These are phyloP conservation scores for Boletus edulis DNA, from an alignment of 768 basidiomycete species.

Conservation along the genomic window DNA sequence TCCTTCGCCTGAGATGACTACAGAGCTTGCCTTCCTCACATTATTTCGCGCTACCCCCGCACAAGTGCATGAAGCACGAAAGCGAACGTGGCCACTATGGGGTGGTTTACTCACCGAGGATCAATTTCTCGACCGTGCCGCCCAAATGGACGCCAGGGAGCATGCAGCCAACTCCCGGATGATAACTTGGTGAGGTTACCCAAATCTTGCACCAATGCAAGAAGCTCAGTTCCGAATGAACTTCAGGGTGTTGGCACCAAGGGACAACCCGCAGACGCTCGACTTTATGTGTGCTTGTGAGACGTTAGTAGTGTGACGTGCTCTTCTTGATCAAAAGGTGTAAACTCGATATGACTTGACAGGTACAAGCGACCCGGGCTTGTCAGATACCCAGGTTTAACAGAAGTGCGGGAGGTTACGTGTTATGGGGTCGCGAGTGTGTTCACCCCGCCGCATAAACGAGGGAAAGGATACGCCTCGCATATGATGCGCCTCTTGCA, in stretches of 20 bases:
- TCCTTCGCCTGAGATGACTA: slow-evolving; percentile 1
- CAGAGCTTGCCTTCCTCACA: slow-evolving; percentile 31
- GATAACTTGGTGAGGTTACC: slow-evolving; percentile 45
- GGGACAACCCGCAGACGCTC: slow-evolving; percentile 46
- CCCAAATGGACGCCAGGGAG: slow-evolving; percentile 38
- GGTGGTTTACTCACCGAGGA: slow-evolving; percentile 41
- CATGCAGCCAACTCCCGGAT: slow-evolving; percentile 45
- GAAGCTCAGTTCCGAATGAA: background rate
- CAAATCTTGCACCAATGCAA: background rate
- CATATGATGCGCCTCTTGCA: slow-evolving; percentile 69
- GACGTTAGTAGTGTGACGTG: slow-evolving; percentile 45
- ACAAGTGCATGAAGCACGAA: slow-evolving; percentile 43
- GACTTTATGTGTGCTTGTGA: slow-evolving; percentile 61
- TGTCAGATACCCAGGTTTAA: slow-evolving; percentile 24
- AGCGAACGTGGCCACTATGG: slow-evolving; percentile 42
- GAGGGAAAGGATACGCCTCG: slow-evolving; percentile 54
- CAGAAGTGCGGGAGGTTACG: slow-evolving; percentile 31
- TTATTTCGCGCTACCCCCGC: slow-evolving; percentile 47
- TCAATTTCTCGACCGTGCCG: slow-evolving; percentile 45
- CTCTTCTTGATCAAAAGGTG: slow-evolving; percentile 1
- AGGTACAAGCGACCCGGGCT: slow-evolving; percentile 37
- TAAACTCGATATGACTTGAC: background rate
- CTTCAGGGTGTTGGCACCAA: slow-evolving; percentile 55
- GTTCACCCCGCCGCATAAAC: slow-evolving; percentile 48
- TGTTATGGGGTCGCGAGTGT: slow-evolving; percentile 58